Conservation (phyloP, 306 rosid genomes). For the Albizia julibrissin region DNA sequence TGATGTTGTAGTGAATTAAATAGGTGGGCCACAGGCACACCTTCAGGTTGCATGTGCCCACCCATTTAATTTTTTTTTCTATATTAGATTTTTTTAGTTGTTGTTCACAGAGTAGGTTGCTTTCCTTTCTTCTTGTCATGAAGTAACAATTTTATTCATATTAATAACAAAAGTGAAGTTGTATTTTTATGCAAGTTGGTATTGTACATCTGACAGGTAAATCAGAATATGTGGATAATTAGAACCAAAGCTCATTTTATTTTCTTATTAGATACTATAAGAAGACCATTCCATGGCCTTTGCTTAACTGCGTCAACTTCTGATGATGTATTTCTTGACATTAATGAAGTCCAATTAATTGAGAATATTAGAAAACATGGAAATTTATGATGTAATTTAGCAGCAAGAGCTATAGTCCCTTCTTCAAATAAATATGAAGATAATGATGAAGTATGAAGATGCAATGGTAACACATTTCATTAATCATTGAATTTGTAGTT, state of each 20-base stretch:
- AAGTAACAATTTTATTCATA: background rate
- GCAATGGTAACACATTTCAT: too few species aligned
- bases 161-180: conserved; percentile 8
- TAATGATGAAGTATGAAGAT: too few species aligned
- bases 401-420: too few species aligned
- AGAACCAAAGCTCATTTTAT: background rate
- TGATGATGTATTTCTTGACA: background rate
- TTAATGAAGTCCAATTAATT: background rate
- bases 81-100: conserved; percentile 58
- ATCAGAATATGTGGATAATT: background rate
- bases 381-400: background rate
- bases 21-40: too few species aligned
- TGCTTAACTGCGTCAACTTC: background rate
- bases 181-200: background rate
- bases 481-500: too few species aligned
- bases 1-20: too few species aligned
- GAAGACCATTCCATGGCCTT: background rate
- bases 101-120: conserved; percentile 97
- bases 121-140: background rate
- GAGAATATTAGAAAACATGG: background rate
- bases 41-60: too few species aligned
- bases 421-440: too few species aligned
- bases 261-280: background rate
- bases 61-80: too few species aligned
- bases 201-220: background rate